phyloP scores from a whole-genome alignment of 163 green algal genomes.

The Trebouxia gelatinosa region DNA sequence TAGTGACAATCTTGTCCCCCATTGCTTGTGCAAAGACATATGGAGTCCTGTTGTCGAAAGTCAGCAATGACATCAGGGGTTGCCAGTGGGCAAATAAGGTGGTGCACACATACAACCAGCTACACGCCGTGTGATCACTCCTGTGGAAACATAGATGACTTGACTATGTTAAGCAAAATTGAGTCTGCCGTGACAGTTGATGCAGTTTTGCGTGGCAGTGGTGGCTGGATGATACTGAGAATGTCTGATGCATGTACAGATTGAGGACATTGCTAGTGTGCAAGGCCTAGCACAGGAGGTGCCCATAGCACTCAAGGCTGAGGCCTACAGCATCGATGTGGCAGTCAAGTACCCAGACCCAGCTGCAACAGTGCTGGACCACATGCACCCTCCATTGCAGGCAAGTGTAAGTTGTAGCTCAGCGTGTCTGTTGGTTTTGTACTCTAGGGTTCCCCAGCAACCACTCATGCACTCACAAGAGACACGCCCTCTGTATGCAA shows the following conservation, averaged over 20 bases:
- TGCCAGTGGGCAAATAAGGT: background rate
- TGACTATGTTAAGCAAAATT: too few relatives aligned
- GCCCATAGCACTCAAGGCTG: constrained; percentile 63
- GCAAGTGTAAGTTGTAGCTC: too few relatives aligned
- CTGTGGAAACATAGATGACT: too few relatives aligned
- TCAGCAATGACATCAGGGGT: background rate
- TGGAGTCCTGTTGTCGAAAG: background rate
- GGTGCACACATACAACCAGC: too few relatives aligned
- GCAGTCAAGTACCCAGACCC: constrained; percentile 64
- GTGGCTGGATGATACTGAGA: background rate
- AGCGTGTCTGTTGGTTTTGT: too few relatives aligned
- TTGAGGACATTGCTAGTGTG: constrained; percentile 37
- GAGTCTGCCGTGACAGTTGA: too few relatives aligned
- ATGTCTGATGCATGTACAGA: constrained; percentile 35
- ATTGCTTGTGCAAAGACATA: background rate
- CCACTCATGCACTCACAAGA: too few relatives aligned
- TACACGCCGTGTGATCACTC: too few relatives aligned
- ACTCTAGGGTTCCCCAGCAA: too few relatives aligned
- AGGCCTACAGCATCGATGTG: constrained; percentile 75
- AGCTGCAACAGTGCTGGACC: constrained; percentile 49
- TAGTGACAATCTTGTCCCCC: background rate
- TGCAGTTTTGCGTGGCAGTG: too few relatives aligned
- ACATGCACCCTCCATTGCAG: too few relatives aligned
- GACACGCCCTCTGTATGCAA: too few relatives aligned
- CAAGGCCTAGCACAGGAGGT: constrained; percentile 52